Evolutionary conservation across 1,284 basidiomycete genomes (phyloP), one percentile per base, ranked within the genome.

Genomic region (Cutaneotrichosporon cutaneum): DNA sequence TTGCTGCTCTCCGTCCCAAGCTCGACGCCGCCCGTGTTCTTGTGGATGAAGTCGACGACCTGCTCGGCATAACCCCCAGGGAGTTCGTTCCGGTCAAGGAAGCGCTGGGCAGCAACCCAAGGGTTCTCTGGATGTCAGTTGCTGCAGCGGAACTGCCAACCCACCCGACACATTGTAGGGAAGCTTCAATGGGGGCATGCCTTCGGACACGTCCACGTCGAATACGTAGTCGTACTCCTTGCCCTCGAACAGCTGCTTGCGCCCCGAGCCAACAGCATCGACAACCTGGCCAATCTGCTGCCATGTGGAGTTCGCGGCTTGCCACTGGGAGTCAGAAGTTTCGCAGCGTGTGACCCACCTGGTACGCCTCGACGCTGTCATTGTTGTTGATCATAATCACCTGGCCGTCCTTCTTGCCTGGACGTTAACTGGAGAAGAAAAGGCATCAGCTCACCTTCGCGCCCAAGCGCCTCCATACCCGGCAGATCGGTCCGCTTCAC

Each of bases 141-240:
- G 8, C 8, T n/a, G 18, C 24, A 7, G 2, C 44, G 7, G 1
- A 35, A 4, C 18, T 9, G 21, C 27, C 35, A 4, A 67, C 86
- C 64, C 67, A 91, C 93, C 92, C 50, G 85, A 85, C 14, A 85
- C 86, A 74, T 98, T 98, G 80, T 91, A 99, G 0, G 95, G 94
- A 33, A 99, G 84, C 75, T 98, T 98, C 66, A 99, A 83, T 7
- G 94, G 89, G 7, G 95, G 94, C 24, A 86, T 87, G 8, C 93
- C 95, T 67, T 98, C 95, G 67, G 92, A 85, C 30, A 98, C 89
- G 73, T 98, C 95, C 21, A 99, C 94, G 72, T 98, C 94, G 72
- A 99, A 99, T 9, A 99, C 95, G 72, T 97, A 95, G 80, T 99
- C 96, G 74, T 94, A 99, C 80, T 98, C 95, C 75, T 89, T 88